These are phyloP conservation scores for Lolium perenne DNA, from an alignment of 176 grass and related monocot species.

Conservation along the genomic window DNA sequence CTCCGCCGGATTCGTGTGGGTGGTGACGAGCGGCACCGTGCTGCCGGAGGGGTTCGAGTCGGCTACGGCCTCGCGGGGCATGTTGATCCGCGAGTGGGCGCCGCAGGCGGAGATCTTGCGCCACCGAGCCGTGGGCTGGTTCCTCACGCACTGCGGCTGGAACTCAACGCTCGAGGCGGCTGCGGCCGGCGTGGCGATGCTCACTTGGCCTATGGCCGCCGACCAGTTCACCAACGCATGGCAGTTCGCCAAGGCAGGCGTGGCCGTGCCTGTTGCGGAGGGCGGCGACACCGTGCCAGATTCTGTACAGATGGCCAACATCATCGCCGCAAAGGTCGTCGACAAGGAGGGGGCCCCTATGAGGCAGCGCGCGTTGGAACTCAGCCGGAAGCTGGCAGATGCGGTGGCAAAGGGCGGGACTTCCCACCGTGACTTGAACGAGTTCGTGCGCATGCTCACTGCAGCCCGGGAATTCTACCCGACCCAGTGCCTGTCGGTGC, in stretches of 20 bases:
- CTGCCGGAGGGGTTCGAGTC: slow-evolving; percentile 47
- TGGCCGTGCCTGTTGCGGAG: slow-evolving; percentile 46
- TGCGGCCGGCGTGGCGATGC: slow-evolving; percentile 53
- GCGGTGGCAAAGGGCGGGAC: slow-evolving; percentile 51
- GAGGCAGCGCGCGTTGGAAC: slow-evolving; percentile 40
- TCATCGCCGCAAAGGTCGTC: slow-evolving; percentile 14
- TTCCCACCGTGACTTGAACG: slow-evolving; percentile 42
- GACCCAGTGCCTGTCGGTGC: no score
- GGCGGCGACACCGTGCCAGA: slow-evolving; percentile 46
- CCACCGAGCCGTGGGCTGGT: slow-evolving; percentile 59
- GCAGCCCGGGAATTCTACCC: neutral
- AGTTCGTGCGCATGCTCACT: slow-evolving; percentile 5
- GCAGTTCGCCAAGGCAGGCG: slow-evolving; percentile 46
- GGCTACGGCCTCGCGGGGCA: slow-evolving; percentile 30
- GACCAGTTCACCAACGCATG: slow-evolving; percentile 65
- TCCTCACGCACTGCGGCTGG: slow-evolving; percentile 66
- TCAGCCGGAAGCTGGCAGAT: slow-evolving; percentile 23
- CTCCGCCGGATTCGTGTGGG: slow-evolving; percentile 59
- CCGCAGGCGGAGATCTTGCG: slow-evolving; percentile 61
- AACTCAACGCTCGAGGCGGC: slow-evolving; percentile 62
- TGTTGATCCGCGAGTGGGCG: slow-evolving; percentile 55
- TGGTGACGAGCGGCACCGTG: slow-evolving; percentile 16
- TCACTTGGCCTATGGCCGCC: slow-evolving; percentile 66
- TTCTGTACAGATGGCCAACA: slow-evolving; percentile 9
- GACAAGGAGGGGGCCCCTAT: slow-evolving; percentile 10